Evolutionary conservation across 2,329 filamentous ascomycete species (phyloP).

Genomic region (Cordyceps militaris): DNA sequence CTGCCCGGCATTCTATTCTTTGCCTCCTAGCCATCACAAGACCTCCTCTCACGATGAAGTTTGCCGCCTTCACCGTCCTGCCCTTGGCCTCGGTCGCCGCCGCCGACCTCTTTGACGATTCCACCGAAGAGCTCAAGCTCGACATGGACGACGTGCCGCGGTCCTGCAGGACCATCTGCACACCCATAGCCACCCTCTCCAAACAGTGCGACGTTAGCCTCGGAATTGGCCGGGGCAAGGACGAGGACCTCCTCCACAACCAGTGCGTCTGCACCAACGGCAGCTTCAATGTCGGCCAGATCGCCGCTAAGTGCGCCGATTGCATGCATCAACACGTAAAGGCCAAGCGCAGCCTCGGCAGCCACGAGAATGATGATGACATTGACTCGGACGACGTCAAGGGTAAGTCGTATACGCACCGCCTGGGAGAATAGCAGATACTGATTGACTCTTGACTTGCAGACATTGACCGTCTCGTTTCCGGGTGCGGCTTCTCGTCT

Average conservation of each 20-base stretch:
- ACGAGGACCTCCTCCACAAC: slow-evolving; percentile 30
- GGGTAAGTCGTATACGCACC: slow-evolving; percentile 13
- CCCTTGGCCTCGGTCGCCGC: slow-evolving; percentile 23
- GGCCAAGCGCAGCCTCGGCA: slow-evolving; percentile 12
- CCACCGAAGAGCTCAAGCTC: slow-evolving; percentile 27
- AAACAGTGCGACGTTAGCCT: slow-evolving; percentile 29
- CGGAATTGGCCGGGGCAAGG: slow-evolving; percentile 23
- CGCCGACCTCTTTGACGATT: slow-evolving; percentile 22
- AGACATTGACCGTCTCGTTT: slow-evolving; percentile 31
- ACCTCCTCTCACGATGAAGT: slow-evolving; percentile 21
- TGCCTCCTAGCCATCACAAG: not conserved
- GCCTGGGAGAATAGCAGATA: not conserved
- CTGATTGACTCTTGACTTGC: not conserved
- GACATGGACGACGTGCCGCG: slow-evolving; percentile 28
- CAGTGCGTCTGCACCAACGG: slow-evolving; percentile 36
- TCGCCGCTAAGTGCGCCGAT: slow-evolving; percentile 31
- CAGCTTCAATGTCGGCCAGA: slow-evolving; percentile 31
- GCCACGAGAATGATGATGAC: slow-evolving; percentile 16
- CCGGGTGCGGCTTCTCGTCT: slow-evolving; percentile 28
- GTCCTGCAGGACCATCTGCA: slow-evolving; percentile 30
- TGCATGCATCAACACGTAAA: slow-evolving; percentile 30
- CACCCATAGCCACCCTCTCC: slow-evolving; percentile 29
- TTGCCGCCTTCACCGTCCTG: slow-evolving; percentile 13
- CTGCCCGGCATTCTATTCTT: not conserved
- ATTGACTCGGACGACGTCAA: slow-evolving; percentile 16